A percentile compares a stretch with the other conserved stretches of the same genome.
Conservation (phyloP, 495 filamentous ascomycete genomes). For the Podospora tetraspora region DNA sequence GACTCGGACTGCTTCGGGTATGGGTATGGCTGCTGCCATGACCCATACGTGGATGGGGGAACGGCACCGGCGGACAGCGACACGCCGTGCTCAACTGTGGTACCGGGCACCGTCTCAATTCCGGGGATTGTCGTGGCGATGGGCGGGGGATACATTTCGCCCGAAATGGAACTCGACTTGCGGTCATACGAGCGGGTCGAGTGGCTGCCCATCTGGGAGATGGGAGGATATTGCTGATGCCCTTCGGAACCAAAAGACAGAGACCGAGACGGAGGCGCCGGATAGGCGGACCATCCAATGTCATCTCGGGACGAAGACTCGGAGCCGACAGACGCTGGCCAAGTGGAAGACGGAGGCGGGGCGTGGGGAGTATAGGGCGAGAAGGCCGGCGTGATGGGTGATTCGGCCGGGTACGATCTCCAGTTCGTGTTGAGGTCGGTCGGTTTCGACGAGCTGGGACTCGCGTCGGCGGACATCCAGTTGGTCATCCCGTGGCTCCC, state of each 20-base stretch:
- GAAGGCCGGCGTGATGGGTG: slow-evolving; percentile 38
- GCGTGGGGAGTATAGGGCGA: slow-evolving; percentile 38
- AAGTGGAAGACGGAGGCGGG: slow-evolving; percentile 35
- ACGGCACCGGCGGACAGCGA: slow-evolving; percentile 41
- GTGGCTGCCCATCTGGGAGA: slow-evolving; percentile 27
- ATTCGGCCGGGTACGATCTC: slow-evolving; percentile 36
- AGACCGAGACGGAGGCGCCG: slow-evolving; percentile 37
- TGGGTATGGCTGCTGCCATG: slow-evolving; percentile 43
- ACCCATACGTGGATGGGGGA: slow-evolving; percentile 35
- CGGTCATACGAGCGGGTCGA: slow-evolving; percentile 33
- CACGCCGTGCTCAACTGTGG: slow-evolving; percentile 28
- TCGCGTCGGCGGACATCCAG: slow-evolving; percentile 41
- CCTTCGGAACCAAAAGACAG: slow-evolving; percentile 42
- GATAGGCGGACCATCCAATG: slow-evolving; percentile 37
- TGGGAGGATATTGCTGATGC: slow-evolving; percentile 31
- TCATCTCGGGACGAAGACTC: slow-evolving; percentile 32
- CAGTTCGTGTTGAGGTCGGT: slow-evolving; percentile 34
- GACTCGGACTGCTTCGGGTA: slow-evolving; percentile 35
- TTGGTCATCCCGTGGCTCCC: slow-evolving; percentile 36
- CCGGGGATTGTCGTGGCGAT: slow-evolving; percentile 36
- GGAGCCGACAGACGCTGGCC: slow-evolving; percentile 32
- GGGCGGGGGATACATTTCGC: slow-evolving; percentile 36
- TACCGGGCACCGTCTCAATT: slow-evolving; percentile 34
- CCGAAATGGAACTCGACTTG: slow-evolving; percentile 28
- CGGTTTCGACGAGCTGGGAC: slow-evolving; percentile 31